Percentiles rank a stretch among this genome's conserved stretches.
phyloP scores from a whole-genome alignment of 805 yeast genomes.

The Cyberlindnera suaveolens region DNA sequence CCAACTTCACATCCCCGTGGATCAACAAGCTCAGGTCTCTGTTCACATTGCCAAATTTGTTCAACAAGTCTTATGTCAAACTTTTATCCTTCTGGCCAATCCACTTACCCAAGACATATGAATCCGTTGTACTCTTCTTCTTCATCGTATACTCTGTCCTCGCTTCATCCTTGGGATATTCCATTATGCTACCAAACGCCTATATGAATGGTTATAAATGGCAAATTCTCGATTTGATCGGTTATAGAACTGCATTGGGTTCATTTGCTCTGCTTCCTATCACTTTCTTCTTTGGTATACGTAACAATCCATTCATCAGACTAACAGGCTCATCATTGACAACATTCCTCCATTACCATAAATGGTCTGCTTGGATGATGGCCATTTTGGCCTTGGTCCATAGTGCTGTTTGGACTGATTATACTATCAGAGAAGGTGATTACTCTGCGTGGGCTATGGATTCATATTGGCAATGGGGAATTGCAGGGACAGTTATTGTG shows the following conservation, averaged over 20 bases:
- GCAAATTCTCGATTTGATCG: constrained; percentile 33
- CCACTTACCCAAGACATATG: constrained; percentile 26
- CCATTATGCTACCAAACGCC: constrained; percentile 33
- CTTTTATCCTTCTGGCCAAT: constrained; percentile 23
- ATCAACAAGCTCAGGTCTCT: constrained; percentile 18
- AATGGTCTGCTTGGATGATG: constrained; percentile 53
- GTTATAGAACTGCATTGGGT: constrained; percentile 49
- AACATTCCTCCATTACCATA: constrained; percentile 59
- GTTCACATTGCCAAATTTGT: constrained; percentile 25
- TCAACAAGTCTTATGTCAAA: constrained; percentile 18
- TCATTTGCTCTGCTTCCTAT: constrained; percentile 50
- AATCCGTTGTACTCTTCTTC: constrained; percentile 25
- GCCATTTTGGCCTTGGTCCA: constrained; percentile 49
- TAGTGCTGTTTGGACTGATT: constrained; percentile 47
- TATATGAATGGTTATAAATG: constrained; percentile 26
- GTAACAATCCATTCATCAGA: constrained; percentile 62
- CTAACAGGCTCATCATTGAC: constrained; percentile 53
- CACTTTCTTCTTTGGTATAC: constrained; percentile 57
- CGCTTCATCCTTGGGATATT: constrained; percentile 30
- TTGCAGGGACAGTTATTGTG: constrained; percentile 39
- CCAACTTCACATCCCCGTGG: constrained; percentile 9
- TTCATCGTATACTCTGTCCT: constrained; percentile 28
- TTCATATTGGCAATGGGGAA: constrained; percentile 43
- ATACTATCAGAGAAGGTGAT: constrained; percentile 36
- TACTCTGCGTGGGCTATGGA: constrained; percentile 37